phyloP scores from a whole-genome alignment of 805 yeast genomes.

The Barnettozyma californica region DNA sequence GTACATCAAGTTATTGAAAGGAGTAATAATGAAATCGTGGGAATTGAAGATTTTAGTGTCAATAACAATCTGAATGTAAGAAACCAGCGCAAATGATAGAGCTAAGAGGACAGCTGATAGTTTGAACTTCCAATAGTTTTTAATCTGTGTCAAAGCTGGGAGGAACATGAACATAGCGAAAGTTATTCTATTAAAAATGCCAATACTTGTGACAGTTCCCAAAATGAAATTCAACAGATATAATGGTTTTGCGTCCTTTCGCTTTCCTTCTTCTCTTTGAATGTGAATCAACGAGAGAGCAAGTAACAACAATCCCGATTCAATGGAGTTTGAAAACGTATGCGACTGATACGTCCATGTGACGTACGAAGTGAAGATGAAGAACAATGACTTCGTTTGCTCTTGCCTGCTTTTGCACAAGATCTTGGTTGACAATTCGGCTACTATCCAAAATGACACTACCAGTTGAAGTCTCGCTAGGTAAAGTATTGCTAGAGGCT shows the following conservation, averaged over 20 bases:
- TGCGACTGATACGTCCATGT: slow-evolving; percentile 80
- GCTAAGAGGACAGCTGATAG: slow-evolving; percentile 29
- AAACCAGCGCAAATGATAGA: slow-evolving; percentile 31
- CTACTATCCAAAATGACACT: slow-evolving; percentile 30
- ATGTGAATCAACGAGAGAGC: slow-evolving; percentile 38
- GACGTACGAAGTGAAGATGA: slow-evolving; percentile 55
- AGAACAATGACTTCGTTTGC: slow-evolving; percentile 32
- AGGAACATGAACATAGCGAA: slow-evolving; percentile 68
- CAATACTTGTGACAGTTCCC: slow-evolving; percentile 54
- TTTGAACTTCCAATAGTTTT: slow-evolving; percentile 36
- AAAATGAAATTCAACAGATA: slow-evolving; percentile 24
- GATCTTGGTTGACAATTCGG: slow-evolving; percentile 36
- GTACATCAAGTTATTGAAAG: slow-evolving; percentile 71
- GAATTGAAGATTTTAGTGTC: slow-evolving; percentile 49
- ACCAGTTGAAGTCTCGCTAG: slow-evolving; percentile 46
- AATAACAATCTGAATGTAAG: slow-evolving; percentile 35
- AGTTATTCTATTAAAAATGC: slow-evolving; percentile 80
- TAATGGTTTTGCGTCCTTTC: slow-evolving; percentile 10
- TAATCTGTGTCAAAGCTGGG: slow-evolving; percentile 48
- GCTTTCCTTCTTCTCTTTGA: slow-evolving; percentile 10
- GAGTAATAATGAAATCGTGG: slow-evolving; percentile 45
- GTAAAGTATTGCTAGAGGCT: slow-evolving; percentile 49
- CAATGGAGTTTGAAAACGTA: slow-evolving; percentile 84
- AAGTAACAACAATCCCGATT: slow-evolving; percentile 42
- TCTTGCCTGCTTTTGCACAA: slow-evolving; percentile 47